Percentiles rank a stretch among this genome's conserved stretches.
Evolutionary conservation across 768 basidiomycete genomes (phyloP).

Genomic region (Kwoniella bestiolae): DNA sequence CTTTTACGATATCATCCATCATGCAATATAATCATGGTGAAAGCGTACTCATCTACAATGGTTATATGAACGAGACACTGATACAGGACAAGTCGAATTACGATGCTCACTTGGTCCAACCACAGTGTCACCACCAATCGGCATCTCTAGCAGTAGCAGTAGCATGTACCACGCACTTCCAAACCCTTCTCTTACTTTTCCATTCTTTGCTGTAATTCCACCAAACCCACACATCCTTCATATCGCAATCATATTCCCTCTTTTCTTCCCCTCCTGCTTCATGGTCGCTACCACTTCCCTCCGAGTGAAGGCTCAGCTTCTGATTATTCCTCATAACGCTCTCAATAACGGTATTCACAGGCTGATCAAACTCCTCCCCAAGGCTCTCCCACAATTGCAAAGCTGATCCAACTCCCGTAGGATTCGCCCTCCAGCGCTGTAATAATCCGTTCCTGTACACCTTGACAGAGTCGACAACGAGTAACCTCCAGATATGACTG

Average conservation of each 20-base stretch:
- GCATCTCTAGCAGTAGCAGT: conserved; percentile 40
- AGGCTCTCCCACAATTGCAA: conserved; percentile 8
- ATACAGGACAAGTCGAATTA: no score
- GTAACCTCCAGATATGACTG: conserved; percentile 17
- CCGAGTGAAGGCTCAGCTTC: not conserved
- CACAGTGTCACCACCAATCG: conserved; percentile 39
- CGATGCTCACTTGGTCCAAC: no score
- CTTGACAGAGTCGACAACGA: conserved; percentile 19
- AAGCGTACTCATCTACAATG: no score
- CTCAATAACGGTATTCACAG: conserved; percentile 19
- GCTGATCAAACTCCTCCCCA: conserved; percentile 22
- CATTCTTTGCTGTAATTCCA: conserved; percentile 31
- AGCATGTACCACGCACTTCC: conserved; percentile 34
- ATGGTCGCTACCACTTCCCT: no score
- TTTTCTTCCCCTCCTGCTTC: not conserved
- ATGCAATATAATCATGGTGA: no score
- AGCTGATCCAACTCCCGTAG: conserved; percentile 23
- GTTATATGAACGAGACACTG: no score
- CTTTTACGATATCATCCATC: not conserved
- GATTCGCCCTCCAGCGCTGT: conserved; percentile 30
- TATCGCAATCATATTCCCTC: not conserved
- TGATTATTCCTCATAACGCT: not conserved
- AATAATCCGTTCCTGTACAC: conserved; percentile 13
- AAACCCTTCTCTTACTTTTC: conserved; percentile 35
- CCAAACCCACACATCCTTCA: conserved; percentile 37